A percentile compares a stretch with the other conserved stretches of the same genome.
These are phyloP conservation scores for Setaria viridis DNA, from an alignment of 202 grass and related monocot species.

Conservation along the genomic window DNA sequence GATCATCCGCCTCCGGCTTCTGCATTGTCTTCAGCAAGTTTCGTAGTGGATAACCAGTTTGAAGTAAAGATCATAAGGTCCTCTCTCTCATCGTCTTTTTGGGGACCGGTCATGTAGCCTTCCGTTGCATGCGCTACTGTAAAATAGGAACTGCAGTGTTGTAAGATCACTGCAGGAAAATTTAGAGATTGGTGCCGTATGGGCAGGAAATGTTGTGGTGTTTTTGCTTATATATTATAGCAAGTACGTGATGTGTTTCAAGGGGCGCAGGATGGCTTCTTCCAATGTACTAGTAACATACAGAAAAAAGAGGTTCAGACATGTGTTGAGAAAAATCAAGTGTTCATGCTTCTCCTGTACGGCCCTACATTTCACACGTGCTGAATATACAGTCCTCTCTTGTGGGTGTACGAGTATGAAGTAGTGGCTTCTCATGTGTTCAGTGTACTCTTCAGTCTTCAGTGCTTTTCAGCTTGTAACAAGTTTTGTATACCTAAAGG, in stretches of 20 bases:
- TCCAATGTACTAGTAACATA: conserved; percentile 57
- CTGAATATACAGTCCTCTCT: neutral
- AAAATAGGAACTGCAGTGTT: conserved; percentile 58
- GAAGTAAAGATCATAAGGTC: conserved; percentile 52
- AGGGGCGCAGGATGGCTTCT: conserved; percentile 41
- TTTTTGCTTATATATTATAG: conserved; percentile 48
- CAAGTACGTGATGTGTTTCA: conserved; percentile 46
- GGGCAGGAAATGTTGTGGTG: conserved; percentile 43
- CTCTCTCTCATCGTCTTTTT: conserved; percentile 25
- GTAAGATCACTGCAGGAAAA: conserved; percentile 53
- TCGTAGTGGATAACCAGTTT: conserved; percentile 51
- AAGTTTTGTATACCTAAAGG: no score
- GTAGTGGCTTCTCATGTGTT: neutral
- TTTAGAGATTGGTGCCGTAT: conserved; percentile 35
- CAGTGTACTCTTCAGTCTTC: no score
- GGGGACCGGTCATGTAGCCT: conserved; percentile 43
- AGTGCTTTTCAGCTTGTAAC: no score
- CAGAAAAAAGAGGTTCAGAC: conserved; percentile 52
- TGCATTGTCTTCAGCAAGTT: conserved; percentile 38
- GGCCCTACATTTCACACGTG: neutral
- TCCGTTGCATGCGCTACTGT: conserved; percentile 47
- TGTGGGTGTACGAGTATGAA: neutral
- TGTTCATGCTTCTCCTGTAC: conserved; percentile 36
- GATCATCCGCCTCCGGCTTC: neutral
- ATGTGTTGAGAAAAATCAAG: conserved; percentile 43